Evolutionary conservation across 257 asterid genomes (phyloP).

Genomic region (Plantago major): DNA sequence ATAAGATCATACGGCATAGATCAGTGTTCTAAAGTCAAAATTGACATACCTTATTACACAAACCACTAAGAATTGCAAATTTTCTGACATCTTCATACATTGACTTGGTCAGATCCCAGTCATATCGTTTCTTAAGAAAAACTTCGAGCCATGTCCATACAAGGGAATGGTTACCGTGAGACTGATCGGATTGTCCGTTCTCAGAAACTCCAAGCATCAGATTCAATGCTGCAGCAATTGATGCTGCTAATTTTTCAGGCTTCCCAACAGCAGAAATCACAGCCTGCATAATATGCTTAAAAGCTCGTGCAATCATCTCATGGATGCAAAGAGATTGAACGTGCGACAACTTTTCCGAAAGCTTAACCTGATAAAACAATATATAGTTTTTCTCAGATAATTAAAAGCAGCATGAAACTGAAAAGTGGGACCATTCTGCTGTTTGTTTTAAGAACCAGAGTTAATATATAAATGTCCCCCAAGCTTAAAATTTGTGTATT

Average conservation of each 20-base stretch:
- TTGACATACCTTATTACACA: constrained; percentile 78
- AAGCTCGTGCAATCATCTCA: constrained; percentile 93
- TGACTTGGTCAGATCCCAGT: constrained; percentile 64
- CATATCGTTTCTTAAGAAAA: constrained; percentile 79
- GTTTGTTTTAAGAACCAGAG: background rate
- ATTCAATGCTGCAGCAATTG: constrained; percentile 78
- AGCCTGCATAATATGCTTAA: constrained; percentile 90
- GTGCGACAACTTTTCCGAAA: constrained; percentile 89
- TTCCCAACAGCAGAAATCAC: constrained; percentile 67
- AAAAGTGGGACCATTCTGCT: background rate
- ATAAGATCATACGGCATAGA: constrained; percentile 8
- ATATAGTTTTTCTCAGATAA: constrained; percentile 5
- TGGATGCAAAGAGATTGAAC: too few relatives aligned
- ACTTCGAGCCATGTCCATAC: constrained; percentile 89
- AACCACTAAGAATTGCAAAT: constrained; percentile 86
- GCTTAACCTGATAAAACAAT: constrained; percentile 68
- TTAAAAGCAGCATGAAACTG: constrained; percentile 8
- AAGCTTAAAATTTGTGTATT: constrained; percentile 12
- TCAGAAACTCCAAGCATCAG: constrained; percentile 90
- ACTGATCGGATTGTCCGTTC: constrained; percentile 38
- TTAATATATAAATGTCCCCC: background rate
- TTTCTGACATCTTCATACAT: constrained; percentile 74
- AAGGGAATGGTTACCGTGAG: constrained; percentile 57
- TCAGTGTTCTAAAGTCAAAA: constrained; percentile 19
- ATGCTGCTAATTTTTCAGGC: constrained; percentile 64